Evolutionary conservation across 306 rosid species (phyloP).

Genomic region (Cucurbita ficifolia): DNA sequence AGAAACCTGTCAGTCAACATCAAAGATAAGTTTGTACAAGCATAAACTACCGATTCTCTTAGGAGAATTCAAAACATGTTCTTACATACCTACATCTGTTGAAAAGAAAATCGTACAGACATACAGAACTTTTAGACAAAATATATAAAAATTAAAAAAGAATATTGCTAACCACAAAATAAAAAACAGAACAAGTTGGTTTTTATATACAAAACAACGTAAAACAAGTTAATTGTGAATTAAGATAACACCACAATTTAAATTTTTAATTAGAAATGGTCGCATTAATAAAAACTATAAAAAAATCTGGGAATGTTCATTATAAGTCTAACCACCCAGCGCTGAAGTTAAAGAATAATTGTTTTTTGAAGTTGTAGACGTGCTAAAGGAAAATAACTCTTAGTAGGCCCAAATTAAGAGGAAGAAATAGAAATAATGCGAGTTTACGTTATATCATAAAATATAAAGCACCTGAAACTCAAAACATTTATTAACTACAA

Average conservation of each 20-base stretch:
- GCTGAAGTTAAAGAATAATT: not conserved
- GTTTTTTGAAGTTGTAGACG: not conserved
- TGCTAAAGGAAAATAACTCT: not conserved
- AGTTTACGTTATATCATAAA: not conserved
- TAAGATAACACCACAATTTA: not conserved
- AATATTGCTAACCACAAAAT: not conserved
- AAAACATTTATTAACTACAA: not conserved
- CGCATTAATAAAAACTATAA: not conserved
- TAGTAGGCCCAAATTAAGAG: not conserved
- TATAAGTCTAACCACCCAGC: not conserved
- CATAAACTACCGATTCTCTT: not conserved
- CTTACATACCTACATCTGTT: not conserved
- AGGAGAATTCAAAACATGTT: not conserved
- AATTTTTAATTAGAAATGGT: not conserved
- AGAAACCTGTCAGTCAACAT: conserved; percentile 38
- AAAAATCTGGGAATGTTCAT: not conserved
- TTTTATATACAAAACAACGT: not conserved
- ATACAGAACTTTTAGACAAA: not conserved
- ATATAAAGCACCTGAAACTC: not conserved
- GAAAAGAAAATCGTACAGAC: not conserved
- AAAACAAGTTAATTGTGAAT: not conserved
- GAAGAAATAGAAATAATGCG: not conserved
- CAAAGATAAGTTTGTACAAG: conserved; percentile 1
- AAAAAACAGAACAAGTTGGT: not conserved
- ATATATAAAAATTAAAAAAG: not conserved